Conservation (phyloP, 2,329 filamentous ascomycete species). For the Simplicillium sp. region DNA sequence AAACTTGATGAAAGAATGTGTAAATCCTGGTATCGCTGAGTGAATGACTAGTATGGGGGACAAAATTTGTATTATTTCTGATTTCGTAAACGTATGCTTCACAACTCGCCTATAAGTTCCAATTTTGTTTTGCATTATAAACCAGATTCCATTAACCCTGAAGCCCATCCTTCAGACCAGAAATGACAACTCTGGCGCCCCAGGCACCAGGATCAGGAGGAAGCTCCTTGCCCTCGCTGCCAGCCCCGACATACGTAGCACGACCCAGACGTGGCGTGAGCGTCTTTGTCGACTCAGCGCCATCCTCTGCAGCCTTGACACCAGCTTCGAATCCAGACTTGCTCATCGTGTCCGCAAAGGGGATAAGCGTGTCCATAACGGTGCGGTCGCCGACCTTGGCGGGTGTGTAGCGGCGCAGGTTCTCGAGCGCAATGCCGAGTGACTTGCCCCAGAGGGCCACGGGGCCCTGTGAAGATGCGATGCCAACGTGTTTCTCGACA, state of each 20-base stretch:
- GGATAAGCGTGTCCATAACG: slow-evolving; percentile 47
- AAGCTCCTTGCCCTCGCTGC: slow-evolving; percentile 37
- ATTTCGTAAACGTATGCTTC: too few species aligned
- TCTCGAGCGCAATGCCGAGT: slow-evolving; percentile 31
- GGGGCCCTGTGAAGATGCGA: slow-evolving; percentile 19
- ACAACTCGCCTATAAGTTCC: background rate
- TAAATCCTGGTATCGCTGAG: background rate
- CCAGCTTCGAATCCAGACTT: slow-evolving; percentile 43
- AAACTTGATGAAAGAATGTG: background rate
- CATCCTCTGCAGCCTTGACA: slow-evolving; percentile 48
- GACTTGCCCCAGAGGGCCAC: slow-evolving; percentile 33
- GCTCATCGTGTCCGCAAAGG: slow-evolving; percentile 38
- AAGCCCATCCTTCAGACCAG: slow-evolving; percentile 23
- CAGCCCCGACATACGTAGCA: slow-evolving; percentile 57
- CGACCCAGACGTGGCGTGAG: slow-evolving; percentile 57
- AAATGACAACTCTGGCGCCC: slow-evolving; percentile 51
- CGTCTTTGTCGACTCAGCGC: slow-evolving; percentile 53
- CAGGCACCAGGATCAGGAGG: slow-evolving; percentile 64
- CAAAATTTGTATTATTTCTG: too few species aligned
- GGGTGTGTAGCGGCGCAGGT: slow-evolving; percentile 41
- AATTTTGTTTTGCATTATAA: background rate
- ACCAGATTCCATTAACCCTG: background rate
- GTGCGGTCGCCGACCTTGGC: slow-evolving; percentile 47
- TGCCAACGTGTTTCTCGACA: slow-evolving; percentile 25
- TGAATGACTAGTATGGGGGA: background rate